A percentile compares a stretch with the other conserved stretches of the same genome.
Conservation (phyloP, 176 grass and related monocot species). For the Musa troglodytarum region DNA sequence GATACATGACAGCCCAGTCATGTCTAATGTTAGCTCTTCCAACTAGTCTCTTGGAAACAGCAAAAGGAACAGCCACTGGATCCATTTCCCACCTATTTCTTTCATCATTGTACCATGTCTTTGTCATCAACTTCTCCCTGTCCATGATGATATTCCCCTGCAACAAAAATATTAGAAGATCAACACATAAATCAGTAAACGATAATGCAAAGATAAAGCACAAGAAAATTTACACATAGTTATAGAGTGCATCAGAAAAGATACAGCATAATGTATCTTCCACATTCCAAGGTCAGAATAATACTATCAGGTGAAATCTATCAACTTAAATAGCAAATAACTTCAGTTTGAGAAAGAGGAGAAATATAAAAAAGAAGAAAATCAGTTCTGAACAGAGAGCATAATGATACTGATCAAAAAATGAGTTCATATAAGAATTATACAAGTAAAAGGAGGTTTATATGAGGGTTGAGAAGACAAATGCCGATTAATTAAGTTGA, state of each 20-base stretch:
- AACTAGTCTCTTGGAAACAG: constrained; percentile 26
- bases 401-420: background rate
- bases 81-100: constrained; percentile 38
- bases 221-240: background rate
- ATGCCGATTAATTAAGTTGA: background rate
- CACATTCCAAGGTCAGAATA: too few relatives aligned
- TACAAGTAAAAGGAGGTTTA: too few relatives aligned
- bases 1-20: constrained; percentile 32
- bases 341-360: background rate
- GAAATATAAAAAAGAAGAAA: background rate
- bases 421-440: background rate
- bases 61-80: constrained; percentile 30
- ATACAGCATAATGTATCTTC: too few relatives aligned
- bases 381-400: background rate
- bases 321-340: too few relatives aligned
- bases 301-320: too few relatives aligned
- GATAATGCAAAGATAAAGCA: background rate
- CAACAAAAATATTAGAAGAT: background rate
- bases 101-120: constrained; percentile 36
- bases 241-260: too few relatives aligned
- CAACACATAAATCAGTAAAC: background rate
- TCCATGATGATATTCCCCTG: constrained; percentile 16
- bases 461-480: background rate
- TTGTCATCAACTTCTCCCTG: constrained; percentile 28
- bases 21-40: constrained; percentile 24